Evolutionary conservation across 1,284 basidiomycete species (phyloP).

Genomic region (Pseudomicrostroma phylloplanum): DNA sequence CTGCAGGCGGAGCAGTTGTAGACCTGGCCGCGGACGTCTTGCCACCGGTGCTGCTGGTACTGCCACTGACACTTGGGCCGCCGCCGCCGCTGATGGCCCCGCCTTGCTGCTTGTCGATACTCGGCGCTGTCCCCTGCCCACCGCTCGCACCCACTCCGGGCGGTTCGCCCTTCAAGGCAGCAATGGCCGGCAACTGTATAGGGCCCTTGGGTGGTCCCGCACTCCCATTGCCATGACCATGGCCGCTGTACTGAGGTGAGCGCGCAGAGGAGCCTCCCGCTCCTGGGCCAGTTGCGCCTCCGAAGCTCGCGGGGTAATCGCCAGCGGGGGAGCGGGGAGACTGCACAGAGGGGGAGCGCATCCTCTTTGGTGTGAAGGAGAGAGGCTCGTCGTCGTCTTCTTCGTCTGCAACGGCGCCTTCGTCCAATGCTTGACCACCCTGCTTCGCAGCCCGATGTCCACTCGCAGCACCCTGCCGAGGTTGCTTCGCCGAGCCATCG

Average conservation of each 20-base stretch:
- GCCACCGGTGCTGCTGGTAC: neutral
- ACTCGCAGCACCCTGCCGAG: neutral
- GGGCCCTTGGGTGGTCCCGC: neutral
- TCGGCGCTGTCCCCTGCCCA: neutral
- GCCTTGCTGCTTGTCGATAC: no score
- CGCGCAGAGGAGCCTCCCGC: neutral
- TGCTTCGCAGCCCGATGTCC: no score
- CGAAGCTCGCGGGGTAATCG: constrained; percentile 7
- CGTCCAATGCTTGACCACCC: constrained; percentile 7
- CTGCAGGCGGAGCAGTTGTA: neutral
- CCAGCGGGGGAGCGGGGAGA: neutral
- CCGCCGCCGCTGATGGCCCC: neutral
- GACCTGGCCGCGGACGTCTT: neutral
- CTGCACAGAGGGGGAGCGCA: constrained; percentile 20
- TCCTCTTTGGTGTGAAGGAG: constrained; percentile 33
- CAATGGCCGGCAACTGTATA: neutral
- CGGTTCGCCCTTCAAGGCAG: neutral
- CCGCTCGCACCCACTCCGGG: neutral
- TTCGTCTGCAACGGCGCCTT: constrained; percentile 23
- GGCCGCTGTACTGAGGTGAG: neutral
- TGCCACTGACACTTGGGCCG: neutral
- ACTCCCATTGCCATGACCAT: neutral
- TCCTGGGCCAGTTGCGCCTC: neutral
- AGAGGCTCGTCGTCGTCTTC: constrained; percentile 43
- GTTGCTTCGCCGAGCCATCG: neutral